These are phyloP conservation scores for Collybia sp. DNA, from an alignment of 768 basidiomycete genomes.

Conservation along the genomic window DNA sequence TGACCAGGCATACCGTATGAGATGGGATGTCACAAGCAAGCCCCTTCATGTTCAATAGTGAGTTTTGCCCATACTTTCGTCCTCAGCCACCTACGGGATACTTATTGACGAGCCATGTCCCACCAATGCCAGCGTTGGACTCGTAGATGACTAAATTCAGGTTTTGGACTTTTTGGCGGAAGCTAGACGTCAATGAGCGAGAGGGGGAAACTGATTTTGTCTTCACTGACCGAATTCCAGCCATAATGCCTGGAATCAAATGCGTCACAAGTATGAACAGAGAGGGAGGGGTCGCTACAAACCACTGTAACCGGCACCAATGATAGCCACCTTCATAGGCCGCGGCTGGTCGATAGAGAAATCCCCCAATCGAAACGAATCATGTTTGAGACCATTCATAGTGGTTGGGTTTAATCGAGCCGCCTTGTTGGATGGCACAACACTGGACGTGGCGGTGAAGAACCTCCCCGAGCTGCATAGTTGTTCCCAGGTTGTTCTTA, in stretches of 20 bases:
- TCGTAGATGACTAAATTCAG: slow-evolving; percentile 27
- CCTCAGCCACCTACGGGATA: slow-evolving; percentile 27
- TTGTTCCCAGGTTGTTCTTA: too few relatives aligned
- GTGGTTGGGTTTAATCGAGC: too few relatives aligned
- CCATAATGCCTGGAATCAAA: slow-evolving; percentile 36
- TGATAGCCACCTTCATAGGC: slow-evolving; percentile 48
- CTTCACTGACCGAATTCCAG: slow-evolving; percentile 44
- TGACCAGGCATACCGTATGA: slow-evolving; percentile 15
- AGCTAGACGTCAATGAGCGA: slow-evolving; percentile 21
- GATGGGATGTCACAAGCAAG: slow-evolving; percentile 28
- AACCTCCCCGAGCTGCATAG: too few relatives aligned
- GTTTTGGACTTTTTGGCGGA: slow-evolving; percentile 38
- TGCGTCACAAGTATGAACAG: background rate
- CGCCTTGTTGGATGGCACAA: too few relatives aligned
- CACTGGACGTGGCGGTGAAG: too few relatives aligned
- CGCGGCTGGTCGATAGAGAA: slow-evolving; percentile 50
- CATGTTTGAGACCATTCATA: too few relatives aligned
- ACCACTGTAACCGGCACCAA: slow-evolving; percentile 61
- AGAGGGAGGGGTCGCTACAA: slow-evolving; percentile 2
- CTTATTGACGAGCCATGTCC: slow-evolving; percentile 31
- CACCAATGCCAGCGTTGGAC: slow-evolving; percentile 24
- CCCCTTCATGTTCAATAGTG: slow-evolving; percentile 6
- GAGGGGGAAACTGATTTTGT: background rate
- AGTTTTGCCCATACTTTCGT: background rate
- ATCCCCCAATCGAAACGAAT: slow-evolving; percentile 24